Conservation (phyloP, 495 filamentous ascomycete species). For the Aspergillus hancockii region DNA sequence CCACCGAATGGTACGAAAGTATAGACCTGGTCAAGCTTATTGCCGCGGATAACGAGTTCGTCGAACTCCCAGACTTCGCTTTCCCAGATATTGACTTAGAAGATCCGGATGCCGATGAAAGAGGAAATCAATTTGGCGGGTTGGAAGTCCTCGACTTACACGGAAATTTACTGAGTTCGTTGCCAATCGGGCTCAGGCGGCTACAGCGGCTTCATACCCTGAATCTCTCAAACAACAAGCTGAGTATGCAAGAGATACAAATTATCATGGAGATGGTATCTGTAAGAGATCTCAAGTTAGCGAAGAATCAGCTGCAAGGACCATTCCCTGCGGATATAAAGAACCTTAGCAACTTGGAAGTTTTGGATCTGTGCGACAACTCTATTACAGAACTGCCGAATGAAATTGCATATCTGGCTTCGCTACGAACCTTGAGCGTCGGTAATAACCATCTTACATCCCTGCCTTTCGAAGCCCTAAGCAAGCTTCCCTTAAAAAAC, state of each 20-base stretch:
- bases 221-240: conserved; percentile 83
- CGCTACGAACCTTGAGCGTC: conserved; percentile 74
- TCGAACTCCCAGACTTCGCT: conserved; percentile 65
- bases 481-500: conserved; percentile 68
- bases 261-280: conserved; percentile 67
- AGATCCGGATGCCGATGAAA: conserved; percentile 60
- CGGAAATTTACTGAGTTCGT: conserved; percentile 68
- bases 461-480: conserved; percentile 69
- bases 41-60: conserved; percentile 89
- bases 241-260: conserved; percentile 69
- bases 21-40: conserved; percentile 89
- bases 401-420: conserved; percentile 60
- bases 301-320: conserved; percentile 74
- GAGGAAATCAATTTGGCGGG: conserved; percentile 78
- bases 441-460: conserved; percentile 70
- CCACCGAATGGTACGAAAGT: conserved; percentile 81
- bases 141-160: conserved; percentile 83
- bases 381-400: conserved; percentile 73
- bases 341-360: conserved; percentile 67
- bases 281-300: conserved; percentile 78
- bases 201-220: conserved; percentile 73
- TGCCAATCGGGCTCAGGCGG: conserved; percentile 76
- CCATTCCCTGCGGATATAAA: conserved; percentile 57
- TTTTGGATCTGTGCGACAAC: conserved; percentile 81
- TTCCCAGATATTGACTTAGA: conserved; percentile 73